A percentile compares a stretch with the other conserved stretches of the same genome.
phyloP scores from a whole-genome alignment of 23 red algal species.

The Gracilaria domingensis region DNA sequence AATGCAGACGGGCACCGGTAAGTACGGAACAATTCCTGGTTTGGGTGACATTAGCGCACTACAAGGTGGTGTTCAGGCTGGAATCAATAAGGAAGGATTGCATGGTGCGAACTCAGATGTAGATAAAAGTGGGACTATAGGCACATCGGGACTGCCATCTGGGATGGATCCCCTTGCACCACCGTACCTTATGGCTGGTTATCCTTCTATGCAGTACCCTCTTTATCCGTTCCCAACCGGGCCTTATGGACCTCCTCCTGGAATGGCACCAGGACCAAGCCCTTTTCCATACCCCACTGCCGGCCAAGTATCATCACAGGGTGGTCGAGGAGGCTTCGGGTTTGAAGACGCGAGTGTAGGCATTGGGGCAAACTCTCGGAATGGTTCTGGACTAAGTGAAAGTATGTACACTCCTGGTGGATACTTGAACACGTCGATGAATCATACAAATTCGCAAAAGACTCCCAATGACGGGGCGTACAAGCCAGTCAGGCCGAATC shows the following conservation, averaged over 20 bases:
- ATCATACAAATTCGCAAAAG: conserved; percentile 56
- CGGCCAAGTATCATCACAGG: conserved; percentile 64
- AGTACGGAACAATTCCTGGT: conserved; percentile 67
- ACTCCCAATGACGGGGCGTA: conserved; percentile 36
- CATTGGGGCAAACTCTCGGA: conserved; percentile 34
- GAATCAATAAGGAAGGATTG: conserved; percentile 50
- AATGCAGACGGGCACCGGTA: conserved; percentile 46
- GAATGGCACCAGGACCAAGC: conserved; percentile 51
- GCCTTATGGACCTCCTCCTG: conserved; percentile 48
- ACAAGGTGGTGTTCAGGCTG: conserved; percentile 40
- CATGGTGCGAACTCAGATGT: conserved; percentile 39
- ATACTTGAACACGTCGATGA: conserved; percentile 58
- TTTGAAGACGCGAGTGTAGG: conserved; percentile 61
- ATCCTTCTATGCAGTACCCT: conserved; percentile 75
- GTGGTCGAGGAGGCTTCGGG: conserved; percentile 68
- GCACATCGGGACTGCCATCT: conserved; percentile 29
- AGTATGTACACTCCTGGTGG: conserved; percentile 74
- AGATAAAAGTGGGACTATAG: conserved; percentile 37
- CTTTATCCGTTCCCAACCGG: conserved; percentile 63
- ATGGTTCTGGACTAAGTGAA: conserved; percentile 55
- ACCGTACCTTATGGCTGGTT: conserved; percentile 58
- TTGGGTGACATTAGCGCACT: conserved; percentile 57
- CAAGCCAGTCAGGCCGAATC: conserved; percentile 50
- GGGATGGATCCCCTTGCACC: conserved; percentile 63
- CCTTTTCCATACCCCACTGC: conserved; percentile 57